Percentiles rank a stretch among this genome's conserved stretches.
phyloP scores from a whole-genome alignment of 75 land plant species.

The Sequoia sempervirens region DNA sequence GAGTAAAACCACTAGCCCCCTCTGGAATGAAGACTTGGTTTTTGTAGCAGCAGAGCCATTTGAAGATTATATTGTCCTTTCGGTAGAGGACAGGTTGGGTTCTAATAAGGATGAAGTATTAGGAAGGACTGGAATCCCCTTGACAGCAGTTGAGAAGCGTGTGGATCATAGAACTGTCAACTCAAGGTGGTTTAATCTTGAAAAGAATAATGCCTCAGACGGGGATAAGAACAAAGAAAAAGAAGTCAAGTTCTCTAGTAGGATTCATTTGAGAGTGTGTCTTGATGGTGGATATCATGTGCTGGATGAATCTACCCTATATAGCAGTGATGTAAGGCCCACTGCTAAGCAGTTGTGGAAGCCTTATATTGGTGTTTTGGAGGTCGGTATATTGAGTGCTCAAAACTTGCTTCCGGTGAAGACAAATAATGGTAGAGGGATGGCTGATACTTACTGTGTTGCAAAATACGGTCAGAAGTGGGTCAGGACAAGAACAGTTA shows the following conservation, averaged over 20 bases:
- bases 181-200: slow-evolving; percentile 58
- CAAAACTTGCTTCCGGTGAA: slow-evolving; percentile 49
- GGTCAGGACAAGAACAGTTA: slow-evolving; percentile 62
- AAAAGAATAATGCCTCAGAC: slow-evolving; percentile 28
- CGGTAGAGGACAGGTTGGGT: slow-evolving; percentile 39
- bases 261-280: slow-evolving; percentile 47
- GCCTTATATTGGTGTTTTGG: slow-evolving; percentile 42
- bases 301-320: slow-evolving; percentile 53
- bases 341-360: slow-evolving; percentile 56
- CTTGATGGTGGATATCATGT: slow-evolving; percentile 65
- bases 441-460: slow-evolving; percentile 69
- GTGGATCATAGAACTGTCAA: slow-evolving; percentile 47
- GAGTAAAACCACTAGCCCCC: slow-evolving; percentile 29
- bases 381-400: slow-evolving; percentile 56
- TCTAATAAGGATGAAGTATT: slow-evolving; percentile 46
- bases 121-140: slow-evolving; percentile 32
- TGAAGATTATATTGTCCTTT: slow-evolving; percentile 42
- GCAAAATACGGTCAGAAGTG: slow-evolving; percentile 78
- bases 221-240: slow-evolving; percentile 34
- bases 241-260: slow-evolving; percentile 44
- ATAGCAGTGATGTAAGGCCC: slow-evolving; percentile 43
- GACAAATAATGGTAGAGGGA: slow-evolving; percentile 39
- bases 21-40: slow-evolving; percentile 62
- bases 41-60: slow-evolving; percentile 74
- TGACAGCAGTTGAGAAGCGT: slow-evolving; percentile 35